These are phyloP conservation scores for Salmacisia buchloeana DNA, from an alignment of 1,284 basidiomycete species.

Conservation along the genomic window DNA sequence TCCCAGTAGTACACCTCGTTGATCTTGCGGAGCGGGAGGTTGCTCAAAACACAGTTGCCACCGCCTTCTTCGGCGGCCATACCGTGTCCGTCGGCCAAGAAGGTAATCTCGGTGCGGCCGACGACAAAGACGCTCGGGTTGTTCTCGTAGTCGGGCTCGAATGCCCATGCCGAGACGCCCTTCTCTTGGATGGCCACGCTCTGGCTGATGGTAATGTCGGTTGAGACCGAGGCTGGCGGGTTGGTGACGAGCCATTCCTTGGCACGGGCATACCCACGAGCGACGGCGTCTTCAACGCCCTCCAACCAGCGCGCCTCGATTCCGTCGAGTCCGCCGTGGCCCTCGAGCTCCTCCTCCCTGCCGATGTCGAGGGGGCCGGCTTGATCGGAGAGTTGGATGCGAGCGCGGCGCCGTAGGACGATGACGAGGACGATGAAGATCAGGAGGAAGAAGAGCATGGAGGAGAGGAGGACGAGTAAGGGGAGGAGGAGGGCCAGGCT, in stretches of 20 bases:
- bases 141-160: constrained; percentile 49
- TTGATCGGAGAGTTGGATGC: constrained; percentile 65
- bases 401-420: constrained; percentile 29
- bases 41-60: constrained; percentile 46
- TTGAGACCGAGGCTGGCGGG: constrained; percentile 32
- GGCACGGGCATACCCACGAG: constrained; percentile 72
- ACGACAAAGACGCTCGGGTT: constrained; percentile 48
- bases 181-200: constrained; percentile 50
- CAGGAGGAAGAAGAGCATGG: constrained; percentile 73
- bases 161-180: constrained; percentile 49
- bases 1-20: constrained; percentile 52
- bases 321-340: constrained; percentile 83
- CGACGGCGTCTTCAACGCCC: constrained; percentile 63
- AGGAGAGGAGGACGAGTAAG: constrained; percentile 77
- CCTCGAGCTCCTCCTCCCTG: constrained; percentile 64
- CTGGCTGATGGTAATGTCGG: constrained; percentile 50
- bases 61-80: constrained; percentile 49
- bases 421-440: constrained; percentile 43
- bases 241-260: constrained; percentile 63
- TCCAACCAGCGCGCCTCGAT: constrained; percentile 92
- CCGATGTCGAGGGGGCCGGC: constrained; percentile 91
- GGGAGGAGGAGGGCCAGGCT: constrained; percentile 49
- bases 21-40: constrained; percentile 48
- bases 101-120: constrained; percentile 47
- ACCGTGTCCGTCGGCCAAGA: constrained; percentile 46